Evolutionary conservation across 2,329 filamentous ascomycete species (phyloP).

Genomic region (Microcyclospora pomicola): DNA sequence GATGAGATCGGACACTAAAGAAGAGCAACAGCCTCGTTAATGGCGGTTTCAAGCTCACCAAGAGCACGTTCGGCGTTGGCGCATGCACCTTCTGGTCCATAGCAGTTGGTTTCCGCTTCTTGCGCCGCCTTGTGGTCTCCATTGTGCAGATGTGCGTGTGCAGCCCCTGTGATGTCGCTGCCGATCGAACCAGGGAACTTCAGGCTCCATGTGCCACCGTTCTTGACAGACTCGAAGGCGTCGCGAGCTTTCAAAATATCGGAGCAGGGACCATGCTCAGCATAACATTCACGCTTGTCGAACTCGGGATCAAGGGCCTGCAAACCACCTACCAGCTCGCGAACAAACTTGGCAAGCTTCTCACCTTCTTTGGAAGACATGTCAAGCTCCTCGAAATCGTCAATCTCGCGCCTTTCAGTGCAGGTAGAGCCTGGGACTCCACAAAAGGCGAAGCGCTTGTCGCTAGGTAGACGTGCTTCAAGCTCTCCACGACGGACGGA

Average conservation of each 20-base stretch:
- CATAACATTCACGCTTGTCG: slow-evolving; percentile 9
- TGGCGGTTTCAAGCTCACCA: too few relatives aligned
- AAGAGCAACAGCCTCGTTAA: too few relatives aligned
- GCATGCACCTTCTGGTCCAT: slow-evolving; percentile 8
- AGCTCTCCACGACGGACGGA: too few relatives aligned
- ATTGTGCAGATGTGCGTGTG: slow-evolving; percentile 4
- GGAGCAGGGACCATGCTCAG: slow-evolving; percentile 10
- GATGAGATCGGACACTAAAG: too few relatives aligned
- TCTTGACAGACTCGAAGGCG: slow-evolving; percentile 7
- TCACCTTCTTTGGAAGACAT: slow-evolving; percentile 9
- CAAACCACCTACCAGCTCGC: slow-evolving; percentile 9
- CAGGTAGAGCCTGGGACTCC: slow-evolving; percentile 27
- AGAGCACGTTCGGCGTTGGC: slow-evolving; percentile 6
- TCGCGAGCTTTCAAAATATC: slow-evolving; percentile 13
- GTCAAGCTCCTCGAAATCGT: slow-evolving; percentile 20
- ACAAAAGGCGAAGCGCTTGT: slow-evolving; percentile 26
- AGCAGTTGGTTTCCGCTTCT: slow-evolving; percentile 6
- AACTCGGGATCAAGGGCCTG: slow-evolving; percentile 12
- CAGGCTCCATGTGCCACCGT: too few relatives aligned
- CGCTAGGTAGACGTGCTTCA: too few relatives aligned
- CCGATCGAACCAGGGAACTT: slow-evolving; percentile 2
- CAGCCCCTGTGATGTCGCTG: background rate
- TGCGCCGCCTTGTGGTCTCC: slow-evolving; percentile 1
- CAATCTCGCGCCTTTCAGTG: slow-evolving; percentile 31
- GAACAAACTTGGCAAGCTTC: too few relatives aligned